Evolutionary conservation across 106 monocot genomes (phyloP), one percentile per base, ranked within the genome.

Genomic region (Apostasia shenzhenica): DNA sequence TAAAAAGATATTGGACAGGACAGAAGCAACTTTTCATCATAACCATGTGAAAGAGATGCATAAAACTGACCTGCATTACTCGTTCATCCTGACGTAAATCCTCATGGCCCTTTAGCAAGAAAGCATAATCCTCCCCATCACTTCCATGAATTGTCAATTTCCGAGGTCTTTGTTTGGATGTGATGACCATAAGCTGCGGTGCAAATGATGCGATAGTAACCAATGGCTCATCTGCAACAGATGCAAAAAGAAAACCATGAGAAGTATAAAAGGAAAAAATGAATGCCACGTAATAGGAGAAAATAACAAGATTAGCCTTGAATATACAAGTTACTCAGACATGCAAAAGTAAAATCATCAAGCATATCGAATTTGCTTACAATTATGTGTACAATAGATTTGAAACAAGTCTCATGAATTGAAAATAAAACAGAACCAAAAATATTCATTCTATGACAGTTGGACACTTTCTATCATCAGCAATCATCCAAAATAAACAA

Each of bases 41-140:
- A 13, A 72, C 6, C 1, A 48, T 41, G 5, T 5, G 14, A 63
- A 54, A 72, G 39, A 48, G 48, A 66, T n/a, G 13, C 26, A 14
- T 46, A 48, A 26, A n/a, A 48, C 49, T 48, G 70, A 87, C 97
- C 92, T 99, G 97, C 97, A 99, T 99, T 63, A 99, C 97, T 55
- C 97, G 86, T 72, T 99, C 97, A 83, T 99, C 97, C 74, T 99
- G 97, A 46, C 97, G 76, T 63, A 99, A 76, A 78, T 99, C 97
- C 71, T 99, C 97, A 72, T 99, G 97, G 11, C 97, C 97, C 77
- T 99, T 99, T 37, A 99, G 81, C 77, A 99, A 77, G 77, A 99
- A 99, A 63, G 97, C 80, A 82, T 93, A 85, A 60, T 99, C 97
- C 72, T 87, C 87, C 1, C 97, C 97, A 73, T 99, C 90, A 77